Base-by-base conservation (phyloP, 164 flowering plant genomes). In the Aristolochia californica region DNA sequence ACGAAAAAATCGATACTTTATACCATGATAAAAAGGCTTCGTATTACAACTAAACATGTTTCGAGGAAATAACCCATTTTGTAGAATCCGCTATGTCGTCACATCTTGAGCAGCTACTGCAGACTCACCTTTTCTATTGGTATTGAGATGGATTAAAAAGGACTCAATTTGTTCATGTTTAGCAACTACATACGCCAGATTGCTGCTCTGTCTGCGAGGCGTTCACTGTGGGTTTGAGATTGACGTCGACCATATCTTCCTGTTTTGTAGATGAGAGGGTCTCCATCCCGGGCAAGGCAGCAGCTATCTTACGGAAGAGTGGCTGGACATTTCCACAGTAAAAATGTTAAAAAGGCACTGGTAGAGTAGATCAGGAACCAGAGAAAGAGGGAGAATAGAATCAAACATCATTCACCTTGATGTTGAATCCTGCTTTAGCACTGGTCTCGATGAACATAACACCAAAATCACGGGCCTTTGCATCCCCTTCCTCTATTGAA, bases 401-500 rank as follows among this genome's bases (percentile, higher is more conserved):
- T 12, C 7, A 34, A 34, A n/a, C 18, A 45, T 18, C 2, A 12
- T 16, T 15, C 51, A 83, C 90, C 90, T 83, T 83, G 66, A 83
- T 83, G 61, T 83, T 86, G 61, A 86, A 80, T 62, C 88, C 88
- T 28, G 87, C 90, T 76, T 83, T 83, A 16, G 87, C 94, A 67
- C 88, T 83, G 24, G 90, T 82, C 66, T 84, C 88, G 28, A 86
- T 81, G 61, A 89, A 89, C 82, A 89, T 87, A 66, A 87, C 80
- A 57, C 88, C 87, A 64, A 66, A 66, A 23, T 87, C 90, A 17
- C 80, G 84, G 30, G 95, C 71, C 66, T 73, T 81, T 53, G 72
- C 65, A 57, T 89, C 97, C 53, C 97, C 97, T 65, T 89, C 97
- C 68, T 89, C 95, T 51, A 84, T 82, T 1, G 97, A 89, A 38